Evolutionary conservation across 2,329 filamentous ascomycete genomes (phyloP).

Genomic region (Fusarium caatingaense): DNA sequence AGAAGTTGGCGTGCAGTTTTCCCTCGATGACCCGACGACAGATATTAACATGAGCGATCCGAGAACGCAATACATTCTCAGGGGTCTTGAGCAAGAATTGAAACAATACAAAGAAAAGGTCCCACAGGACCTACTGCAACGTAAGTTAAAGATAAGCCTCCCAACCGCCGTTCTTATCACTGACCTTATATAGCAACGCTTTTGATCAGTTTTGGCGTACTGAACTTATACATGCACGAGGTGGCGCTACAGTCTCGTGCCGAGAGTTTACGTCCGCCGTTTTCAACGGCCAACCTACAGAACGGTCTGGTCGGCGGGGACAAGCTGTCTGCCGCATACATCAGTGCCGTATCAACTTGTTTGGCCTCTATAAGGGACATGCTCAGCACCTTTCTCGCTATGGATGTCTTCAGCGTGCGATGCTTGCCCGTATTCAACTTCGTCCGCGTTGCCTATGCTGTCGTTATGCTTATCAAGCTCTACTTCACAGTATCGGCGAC

Average conservation of each 20-base stretch:
- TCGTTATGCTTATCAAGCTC: conserved; percentile 79
- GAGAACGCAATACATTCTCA: conserved; percentile 72
- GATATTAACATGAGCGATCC: conserved; percentile 68
- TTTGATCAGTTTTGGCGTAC: conserved; percentile 70
- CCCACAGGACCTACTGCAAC: conserved; percentile 62
- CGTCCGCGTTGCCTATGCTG: conserved; percentile 77
- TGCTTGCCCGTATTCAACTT: conserved; percentile 77
- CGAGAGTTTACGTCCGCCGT: conserved; percentile 64
- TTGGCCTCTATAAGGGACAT: conserved; percentile 74
- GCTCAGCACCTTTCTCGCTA: conserved; percentile 71
- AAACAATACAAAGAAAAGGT: conserved; percentile 69
- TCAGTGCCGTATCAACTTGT: conserved; percentile 75
- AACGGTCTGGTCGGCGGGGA: conserved; percentile 57
- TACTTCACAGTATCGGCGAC: conserved; percentile 74
- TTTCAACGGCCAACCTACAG: conserved; percentile 58
- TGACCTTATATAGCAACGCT: conserved; percentile 63
- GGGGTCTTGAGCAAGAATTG: conserved; percentile 72
- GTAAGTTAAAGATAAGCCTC: conserved; percentile 58
- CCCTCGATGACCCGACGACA: conserved; percentile 71
- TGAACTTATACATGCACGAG: conserved; percentile 81
- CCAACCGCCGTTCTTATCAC: background rate
- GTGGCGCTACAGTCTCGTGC: conserved; percentile 74
- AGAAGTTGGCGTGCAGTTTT: conserved; percentile 74
- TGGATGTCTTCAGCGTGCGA: conserved; percentile 69
- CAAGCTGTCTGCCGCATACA: conserved; percentile 63